Percentiles rank a stretch among this genome's conserved stretches.
phyloP scores from a whole-genome alignment of 2,329 filamentous ascomycete species.

The Paracoccidioides brasiliensis region DNA sequence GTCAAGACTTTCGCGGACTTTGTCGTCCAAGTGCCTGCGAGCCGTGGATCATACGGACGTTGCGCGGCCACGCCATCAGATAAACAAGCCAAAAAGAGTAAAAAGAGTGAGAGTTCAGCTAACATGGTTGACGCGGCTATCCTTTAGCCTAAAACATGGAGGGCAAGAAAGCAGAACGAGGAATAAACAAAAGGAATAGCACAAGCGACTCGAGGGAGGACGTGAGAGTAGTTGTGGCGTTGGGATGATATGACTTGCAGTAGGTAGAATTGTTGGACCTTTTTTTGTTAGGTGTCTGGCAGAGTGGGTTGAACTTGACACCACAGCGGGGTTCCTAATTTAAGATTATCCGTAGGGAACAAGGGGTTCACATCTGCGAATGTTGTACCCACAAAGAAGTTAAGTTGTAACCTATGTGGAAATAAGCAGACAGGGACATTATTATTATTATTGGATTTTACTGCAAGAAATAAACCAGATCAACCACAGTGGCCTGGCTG shows the following conservation, averaged over 20 bases:
- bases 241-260: neutral
- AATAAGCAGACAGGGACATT: too few species aligned
- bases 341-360: neutral
- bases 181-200: neutral
- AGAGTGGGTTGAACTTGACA: neutral
- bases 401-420: too few species aligned
- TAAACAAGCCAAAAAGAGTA: neutral
- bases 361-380: too few species aligned
- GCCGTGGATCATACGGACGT: conserved; percentile 33
- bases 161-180: too few species aligned
- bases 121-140: neutral
- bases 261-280: neutral
- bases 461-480: too few species aligned
- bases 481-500: too few species aligned
- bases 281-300: neutral
- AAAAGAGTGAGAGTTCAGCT: conserved; percentile 3
- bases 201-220: neutral
- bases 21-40: conserved; percentile 60
- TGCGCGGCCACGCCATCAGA: conserved; percentile 15
- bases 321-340: neutral
- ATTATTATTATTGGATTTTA: too few species aligned
- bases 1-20: conserved; percentile 58
- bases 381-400: too few species aligned
- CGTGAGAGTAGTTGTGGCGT: neutral
- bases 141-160: neutral